Conservation (phyloP, 1,284 basidiomycete genomes). For the Ustilago xerochloae region DNA sequence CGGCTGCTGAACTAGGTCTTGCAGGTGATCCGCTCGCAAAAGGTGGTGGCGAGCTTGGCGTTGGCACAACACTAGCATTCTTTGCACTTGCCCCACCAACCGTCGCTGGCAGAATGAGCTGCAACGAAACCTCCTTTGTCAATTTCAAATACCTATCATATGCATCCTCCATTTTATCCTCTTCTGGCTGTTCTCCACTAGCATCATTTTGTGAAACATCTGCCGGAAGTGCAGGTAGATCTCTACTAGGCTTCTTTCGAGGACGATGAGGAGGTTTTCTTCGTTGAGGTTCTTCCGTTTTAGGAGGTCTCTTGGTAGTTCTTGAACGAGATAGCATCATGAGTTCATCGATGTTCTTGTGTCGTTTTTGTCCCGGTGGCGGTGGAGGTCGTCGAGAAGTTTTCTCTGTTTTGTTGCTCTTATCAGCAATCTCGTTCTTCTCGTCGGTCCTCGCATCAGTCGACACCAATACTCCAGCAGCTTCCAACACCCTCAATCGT, state of each 20-base stretch:
- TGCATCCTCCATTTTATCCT: slow-evolving; percentile 78
- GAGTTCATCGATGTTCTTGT: slow-evolving; percentile 48
- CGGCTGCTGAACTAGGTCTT: slow-evolving; percentile 17
- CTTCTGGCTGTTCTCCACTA: not conserved
- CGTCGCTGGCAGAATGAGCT: slow-evolving; percentile 36
- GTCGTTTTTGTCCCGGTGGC: slow-evolving; percentile 36
- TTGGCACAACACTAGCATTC: slow-evolving; percentile 8
- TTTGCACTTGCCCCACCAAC: slow-evolving; percentile 12
- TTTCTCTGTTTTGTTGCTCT: slow-evolving; percentile 7
- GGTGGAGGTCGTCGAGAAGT: slow-evolving; percentile 42
- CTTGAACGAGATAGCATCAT: slow-evolving; percentile 43
- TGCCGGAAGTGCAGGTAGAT: slow-evolving; percentile 43
- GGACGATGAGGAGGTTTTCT: slow-evolving; percentile 39
- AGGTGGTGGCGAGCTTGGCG: slow-evolving; percentile 22
- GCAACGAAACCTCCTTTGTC: slow-evolving; percentile 49
- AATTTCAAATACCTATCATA: slow-evolving; percentile 82
- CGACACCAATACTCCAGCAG: slow-evolving; percentile 82
- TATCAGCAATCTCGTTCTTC: no score
- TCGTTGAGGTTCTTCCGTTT: slow-evolving; percentile 47
- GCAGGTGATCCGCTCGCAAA: slow-evolving; percentile 21
- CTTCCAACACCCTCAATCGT: slow-evolving; percentile 82
- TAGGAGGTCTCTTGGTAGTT: slow-evolving; percentile 32
- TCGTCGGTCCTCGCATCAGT: not conserved
- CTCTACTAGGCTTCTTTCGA: slow-evolving; percentile 30
- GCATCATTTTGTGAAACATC: not conserved